A percentile compares a stretch with the other conserved stretches of the same genome.
Conservation (phyloP, 1,284 basidiomycete species). For the Coriolopsis trogii region DNA sequence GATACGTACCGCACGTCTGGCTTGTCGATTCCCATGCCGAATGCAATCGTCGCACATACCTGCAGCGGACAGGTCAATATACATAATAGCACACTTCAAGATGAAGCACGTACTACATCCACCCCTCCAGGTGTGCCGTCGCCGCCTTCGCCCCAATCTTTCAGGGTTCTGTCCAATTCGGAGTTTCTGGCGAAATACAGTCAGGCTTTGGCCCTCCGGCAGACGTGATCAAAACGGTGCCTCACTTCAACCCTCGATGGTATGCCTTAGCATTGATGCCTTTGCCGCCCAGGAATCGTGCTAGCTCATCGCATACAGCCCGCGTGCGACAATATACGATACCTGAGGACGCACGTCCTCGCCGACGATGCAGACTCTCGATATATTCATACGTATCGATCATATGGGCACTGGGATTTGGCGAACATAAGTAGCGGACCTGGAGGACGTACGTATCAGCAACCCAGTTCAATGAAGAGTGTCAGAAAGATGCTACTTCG, state of each 20-base stretch:
- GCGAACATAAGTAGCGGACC: constrained; percentile 63
- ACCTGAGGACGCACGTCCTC: constrained; percentile 68
- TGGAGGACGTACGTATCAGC: constrained; percentile 29
- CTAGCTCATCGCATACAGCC: constrained; percentile 69
- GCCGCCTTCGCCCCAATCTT: constrained; percentile 64
- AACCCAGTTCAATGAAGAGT: neutral
- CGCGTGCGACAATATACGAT: constrained; percentile 81
- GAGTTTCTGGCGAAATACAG: constrained; percentile 40
- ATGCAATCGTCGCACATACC: constrained; percentile 74
- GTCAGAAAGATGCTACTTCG: constrained; percentile 50
- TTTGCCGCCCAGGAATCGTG: constrained; percentile 59
- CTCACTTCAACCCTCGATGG: constrained; percentile 66
- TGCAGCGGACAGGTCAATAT: constrained; percentile 25
- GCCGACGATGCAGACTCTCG: constrained; percentile 54
- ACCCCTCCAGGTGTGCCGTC: constrained; percentile 48
- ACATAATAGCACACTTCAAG: neutral
- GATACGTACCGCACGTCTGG: constrained; percentile 68
- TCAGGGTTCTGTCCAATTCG: constrained; percentile 61
- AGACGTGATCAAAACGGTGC: neutral
- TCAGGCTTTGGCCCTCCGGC: neutral
- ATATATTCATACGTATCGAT: constrained; percentile 73
- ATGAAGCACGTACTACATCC: constrained; percentile 55
- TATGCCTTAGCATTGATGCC: constrained; percentile 78
- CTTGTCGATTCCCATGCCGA: constrained; percentile 91
- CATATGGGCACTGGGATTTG: constrained; percentile 55